phyloP scores from a whole-genome alignment of 257 asterid genomes.

The Solanum clarkiae region DNA sequence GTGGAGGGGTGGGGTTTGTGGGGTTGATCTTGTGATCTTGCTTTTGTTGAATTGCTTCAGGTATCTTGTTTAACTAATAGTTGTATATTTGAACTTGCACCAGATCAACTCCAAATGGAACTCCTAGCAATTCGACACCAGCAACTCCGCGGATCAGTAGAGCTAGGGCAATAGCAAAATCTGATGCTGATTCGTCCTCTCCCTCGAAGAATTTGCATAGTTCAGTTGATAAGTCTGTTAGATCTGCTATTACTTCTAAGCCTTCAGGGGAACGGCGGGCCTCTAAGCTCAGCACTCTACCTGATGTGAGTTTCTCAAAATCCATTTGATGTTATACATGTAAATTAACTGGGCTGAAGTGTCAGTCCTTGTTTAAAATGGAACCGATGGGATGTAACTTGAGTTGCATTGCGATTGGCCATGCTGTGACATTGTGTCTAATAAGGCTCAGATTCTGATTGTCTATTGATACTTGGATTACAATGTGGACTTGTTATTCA shows the following conservation, averaged over 20 bases:
- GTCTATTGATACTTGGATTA: neutral
- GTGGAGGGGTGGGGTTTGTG: neutral
- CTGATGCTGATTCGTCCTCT: slow-evolving; percentile 56
- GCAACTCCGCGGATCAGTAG: slow-evolving; percentile 43
- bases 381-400: neutral
- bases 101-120: slow-evolving; percentile 58
- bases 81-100: neutral
- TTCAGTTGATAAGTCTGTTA: slow-evolving; percentile 50
- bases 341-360: neutral
- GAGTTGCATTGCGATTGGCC: neutral
- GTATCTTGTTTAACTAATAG: neutral
- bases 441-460: neutral
- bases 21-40: neutral
- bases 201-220: slow-evolving; percentile 41
- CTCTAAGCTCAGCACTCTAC: slow-evolving; percentile 51
- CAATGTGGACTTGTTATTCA: neutral
- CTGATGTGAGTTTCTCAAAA: slow-evolving; percentile 47
- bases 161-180: slow-evolving; percentile 48
- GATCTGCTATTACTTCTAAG: slow-evolving; percentile 57
- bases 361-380: too few relatives aligned
- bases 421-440: neutral
- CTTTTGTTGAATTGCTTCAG: neutral
- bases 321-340: neutral
- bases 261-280: slow-evolving; percentile 43
- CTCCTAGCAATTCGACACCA: slow-evolving; percentile 50